Percentiles rank a stretch among this genome's conserved stretches.
phyloP scores from a whole-genome alignment of 768 basidiomycete species.

The Trametes cubensis region DNA sequence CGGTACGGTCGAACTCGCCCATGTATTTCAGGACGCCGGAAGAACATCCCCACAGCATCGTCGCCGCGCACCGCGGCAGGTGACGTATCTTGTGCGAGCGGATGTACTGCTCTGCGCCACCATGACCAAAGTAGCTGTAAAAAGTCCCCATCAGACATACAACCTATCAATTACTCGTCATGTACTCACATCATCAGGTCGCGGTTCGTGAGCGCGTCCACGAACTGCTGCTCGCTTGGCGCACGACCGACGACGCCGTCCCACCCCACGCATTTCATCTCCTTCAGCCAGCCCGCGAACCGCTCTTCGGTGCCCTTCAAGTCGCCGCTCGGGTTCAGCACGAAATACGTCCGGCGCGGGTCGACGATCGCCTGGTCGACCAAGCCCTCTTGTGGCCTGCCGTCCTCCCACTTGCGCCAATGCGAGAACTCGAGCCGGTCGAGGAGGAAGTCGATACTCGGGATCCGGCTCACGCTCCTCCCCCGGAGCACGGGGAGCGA shows the following conservation, averaged over 20 bases:
- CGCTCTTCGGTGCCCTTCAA: conserved; percentile 79
- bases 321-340: conserved; percentile 94
- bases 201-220: conserved; percentile 65
- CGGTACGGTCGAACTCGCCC: conserved; percentile 92
- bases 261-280: conserved; percentile 81
- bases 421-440: conserved; percentile 75
- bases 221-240: conserved; percentile 84
- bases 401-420: conserved; percentile 38
- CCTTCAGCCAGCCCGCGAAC: conserved; percentile 77
- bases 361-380: conserved; percentile 61
- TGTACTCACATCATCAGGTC: conserved; percentile 88
- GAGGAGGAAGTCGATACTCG: conserved; percentile 82
- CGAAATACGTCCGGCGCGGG: conserved; percentile 71
- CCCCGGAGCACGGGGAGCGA: conserved; percentile 85
- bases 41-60: conserved; percentile 99
- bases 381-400: conserved; percentile 18
- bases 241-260: conserved; percentile 73
- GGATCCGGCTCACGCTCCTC: conserved; percentile 89
- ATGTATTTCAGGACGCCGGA: conserved; percentile 86
- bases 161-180: background rate
- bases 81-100: conserved; percentile 84
- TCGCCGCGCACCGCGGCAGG: conserved; percentile 83
- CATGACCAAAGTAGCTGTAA: conserved; percentile 93
- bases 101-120: conserved; percentile 92
- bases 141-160: background rate